A percentile compares a stretch with the other conserved stretches of the same genome.
These are phyloP conservation scores for Epichloe festucae DNA, from an alignment of 2,329 filamentous ascomycete species.

Conservation along the genomic window DNA sequence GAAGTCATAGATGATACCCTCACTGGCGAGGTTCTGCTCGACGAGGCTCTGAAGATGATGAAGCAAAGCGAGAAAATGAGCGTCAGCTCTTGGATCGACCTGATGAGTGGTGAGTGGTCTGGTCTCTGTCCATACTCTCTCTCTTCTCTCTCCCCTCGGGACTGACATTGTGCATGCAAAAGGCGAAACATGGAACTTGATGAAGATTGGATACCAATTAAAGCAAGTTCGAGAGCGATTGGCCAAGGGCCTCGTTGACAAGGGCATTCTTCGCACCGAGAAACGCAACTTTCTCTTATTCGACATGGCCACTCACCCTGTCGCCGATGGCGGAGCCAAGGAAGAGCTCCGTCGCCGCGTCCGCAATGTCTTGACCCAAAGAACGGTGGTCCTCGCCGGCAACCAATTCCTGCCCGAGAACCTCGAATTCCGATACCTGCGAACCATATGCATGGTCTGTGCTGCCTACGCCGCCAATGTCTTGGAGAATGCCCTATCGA, in stretches of 20 bases:
- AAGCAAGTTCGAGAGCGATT: conserved; percentile 98
- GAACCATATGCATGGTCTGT: conserved; percentile 93
- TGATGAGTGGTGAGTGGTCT: conserved; percentile 74
- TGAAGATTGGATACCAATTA: conserved; percentile 99
- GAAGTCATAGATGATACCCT: conserved; percentile 95
- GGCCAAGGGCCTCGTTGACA: conserved; percentile 94
- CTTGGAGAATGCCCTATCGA: conserved; percentile 91
- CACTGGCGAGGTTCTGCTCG: conserved; percentile 91
- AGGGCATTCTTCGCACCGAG: conserved; percentile 94
- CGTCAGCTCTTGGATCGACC: conserved; percentile 95
- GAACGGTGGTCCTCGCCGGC: conserved; percentile 78
- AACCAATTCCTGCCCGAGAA: conserved; percentile 88
- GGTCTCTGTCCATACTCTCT: background rate
- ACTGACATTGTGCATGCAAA: conserved; percentile 3
- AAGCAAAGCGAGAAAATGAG: conserved; percentile 99
- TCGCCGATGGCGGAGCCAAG: conserved; percentile 91
- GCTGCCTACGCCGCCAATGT: conserved; percentile 97
- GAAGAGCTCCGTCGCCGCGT: conserved; percentile 92
- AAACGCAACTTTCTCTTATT: conserved; percentile 99
- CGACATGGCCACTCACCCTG: conserved; percentile 98
- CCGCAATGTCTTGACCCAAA: conserved; percentile 80
- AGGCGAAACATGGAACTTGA: conserved; percentile 99
- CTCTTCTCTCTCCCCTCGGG: background rate
- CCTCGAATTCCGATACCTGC: conserved; percentile 83
- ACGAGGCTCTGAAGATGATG: conserved; percentile 99